Conservation (phyloP, 306 rosid genomes). For the Vigna hirtella region DNA sequence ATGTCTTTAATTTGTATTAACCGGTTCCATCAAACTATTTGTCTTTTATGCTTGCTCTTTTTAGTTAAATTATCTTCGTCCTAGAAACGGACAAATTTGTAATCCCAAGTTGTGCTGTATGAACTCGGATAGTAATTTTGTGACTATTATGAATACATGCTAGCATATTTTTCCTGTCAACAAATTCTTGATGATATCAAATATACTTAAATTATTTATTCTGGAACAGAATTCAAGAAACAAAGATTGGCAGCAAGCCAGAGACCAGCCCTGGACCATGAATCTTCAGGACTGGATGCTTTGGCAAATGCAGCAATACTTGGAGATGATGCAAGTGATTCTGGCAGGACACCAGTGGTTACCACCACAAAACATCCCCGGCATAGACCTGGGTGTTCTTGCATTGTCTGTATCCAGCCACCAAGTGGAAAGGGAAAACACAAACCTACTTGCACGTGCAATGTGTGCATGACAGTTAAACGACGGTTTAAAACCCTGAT, state of each 20-base stretch:
- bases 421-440: slow-evolving; percentile 99
- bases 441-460: slow-evolving; percentile 95
- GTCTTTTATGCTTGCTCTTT: slow-evolving; percentile 20
- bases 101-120: slow-evolving; percentile 26
- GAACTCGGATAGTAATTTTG: slow-evolving; percentile 21
- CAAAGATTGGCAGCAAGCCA: slow-evolving; percentile 59
- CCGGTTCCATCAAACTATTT: neutral
- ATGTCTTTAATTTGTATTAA: slow-evolving; percentile 20
- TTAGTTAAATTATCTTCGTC: slow-evolving; percentile 12
- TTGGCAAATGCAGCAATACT: slow-evolving; percentile 89
- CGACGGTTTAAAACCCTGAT: slow-evolving; percentile 95
- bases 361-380: slow-evolving; percentile 97
- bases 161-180: slow-evolving; percentile 19
- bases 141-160: slow-evolving; percentile 5
- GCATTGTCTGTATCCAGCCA: slow-evolving; percentile 99
- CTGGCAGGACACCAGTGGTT: slow-evolving; percentile 70
- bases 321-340: slow-evolving; percentile 71
- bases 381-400: slow-evolving; percentile 99
- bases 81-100: slow-evolving; percentile 23
- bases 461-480: slow-evolving; percentile 94
- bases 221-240: slow-evolving; percentile 79
- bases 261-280: slow-evolving; percentile 62
- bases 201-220: slow-evolving; percentile 32
- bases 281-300: slow-evolving; percentile 91
- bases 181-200: slow-evolving; percentile 19